Percentiles rank a stretch among this genome's conserved stretches.
These are phyloP conservation scores for Russula sp. DNA, from an alignment of 768 basidiomycete genomes.

Conservation along the genomic window DNA sequence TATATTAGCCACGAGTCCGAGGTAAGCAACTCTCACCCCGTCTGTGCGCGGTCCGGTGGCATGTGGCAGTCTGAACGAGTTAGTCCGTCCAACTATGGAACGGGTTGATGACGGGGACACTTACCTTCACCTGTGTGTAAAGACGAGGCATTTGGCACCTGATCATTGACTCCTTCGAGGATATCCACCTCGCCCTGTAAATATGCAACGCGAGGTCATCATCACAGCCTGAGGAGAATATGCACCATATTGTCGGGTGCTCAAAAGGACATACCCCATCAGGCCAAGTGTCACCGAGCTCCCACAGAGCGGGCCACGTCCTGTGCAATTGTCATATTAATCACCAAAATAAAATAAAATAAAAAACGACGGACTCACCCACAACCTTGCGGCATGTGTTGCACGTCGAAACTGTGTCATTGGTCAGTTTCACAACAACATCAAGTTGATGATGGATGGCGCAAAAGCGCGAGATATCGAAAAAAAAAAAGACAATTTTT, in stretches of 20 bases:
- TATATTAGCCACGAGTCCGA: neutral
- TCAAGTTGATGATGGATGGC: too few species aligned
- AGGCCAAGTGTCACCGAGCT: constrained; percentile 45
- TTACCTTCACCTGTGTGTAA: constrained; percentile 44
- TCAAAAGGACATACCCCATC: constrained; percentile 28
- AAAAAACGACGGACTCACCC: constrained; percentile 31
- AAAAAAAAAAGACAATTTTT: too few species aligned
- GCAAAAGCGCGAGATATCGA: neutral
- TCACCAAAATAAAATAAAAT: neutral
- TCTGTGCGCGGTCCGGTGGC: constrained; percentile 38
- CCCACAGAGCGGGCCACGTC: constrained; percentile 56
- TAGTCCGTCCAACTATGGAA: neutral
- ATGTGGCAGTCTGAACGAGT: constrained; percentile 44
- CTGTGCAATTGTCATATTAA: constrained; percentile 6
- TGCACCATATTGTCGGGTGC: neutral
- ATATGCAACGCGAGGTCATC: constrained; percentile 20
- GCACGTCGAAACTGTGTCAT: constrained; percentile 43
- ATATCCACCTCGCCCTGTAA: constrained; percentile 46
- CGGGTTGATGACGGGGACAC: neutral
- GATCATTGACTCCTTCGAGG: constrained; percentile 52
- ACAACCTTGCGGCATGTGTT: constrained; percentile 57
- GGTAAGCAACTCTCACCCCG: constrained; percentile 34
- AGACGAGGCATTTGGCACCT: constrained; percentile 42
- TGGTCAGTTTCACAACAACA: too few species aligned
- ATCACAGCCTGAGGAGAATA: constrained; percentile 6